Evolutionary conservation across 768 basidiomycete genomes (phyloP).

Genomic region (Rhodotorula graminis): DNA sequence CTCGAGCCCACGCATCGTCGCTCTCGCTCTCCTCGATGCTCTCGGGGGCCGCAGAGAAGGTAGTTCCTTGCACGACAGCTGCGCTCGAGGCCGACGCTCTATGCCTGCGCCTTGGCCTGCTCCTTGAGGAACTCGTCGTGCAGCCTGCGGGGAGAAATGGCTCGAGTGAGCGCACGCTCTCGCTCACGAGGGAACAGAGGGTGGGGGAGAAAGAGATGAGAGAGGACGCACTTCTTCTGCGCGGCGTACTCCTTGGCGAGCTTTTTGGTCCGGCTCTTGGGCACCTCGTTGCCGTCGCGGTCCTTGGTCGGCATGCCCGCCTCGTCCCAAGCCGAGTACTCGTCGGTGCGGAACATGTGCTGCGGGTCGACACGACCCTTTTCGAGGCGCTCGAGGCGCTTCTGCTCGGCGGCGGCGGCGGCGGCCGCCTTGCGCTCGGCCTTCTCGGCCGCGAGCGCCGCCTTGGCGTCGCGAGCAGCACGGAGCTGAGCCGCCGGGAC

Average conservation of each 20-base stretch:
- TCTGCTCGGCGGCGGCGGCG: constrained; percentile 57
- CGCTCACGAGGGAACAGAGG: not conserved
- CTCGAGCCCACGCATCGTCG: too few relatives aligned
- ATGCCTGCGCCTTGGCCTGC: constrained; percentile 9
- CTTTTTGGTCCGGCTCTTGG: constrained; percentile 75
- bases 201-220: not conserved
- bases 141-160: constrained; percentile 10
- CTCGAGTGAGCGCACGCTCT: not conserved
- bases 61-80: too few relatives aligned
- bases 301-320: constrained; percentile 80
- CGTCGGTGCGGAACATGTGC: constrained; percentile 66
- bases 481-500: constrained; percentile 76
- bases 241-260: constrained; percentile 63
- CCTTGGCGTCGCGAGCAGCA: constrained; percentile 81
- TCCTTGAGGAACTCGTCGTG: constrained; percentile 37
- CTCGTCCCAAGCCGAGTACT: constrained; percentile 79
- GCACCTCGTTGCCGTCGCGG: constrained; percentile 72
- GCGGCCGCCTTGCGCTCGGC: constrained; percentile 55
- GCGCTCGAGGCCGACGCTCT: not conserved
- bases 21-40: too few relatives aligned
- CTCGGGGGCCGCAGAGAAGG: too few relatives aligned
- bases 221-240: constrained; percentile 59
- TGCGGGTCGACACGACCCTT: constrained; percentile 69
- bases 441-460: constrained; percentile 67
- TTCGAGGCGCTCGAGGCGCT: constrained; percentile 65